Conservation (phyloP, 139 green algal genomes). For the Chlamydomonas schloesseri region DNA sequence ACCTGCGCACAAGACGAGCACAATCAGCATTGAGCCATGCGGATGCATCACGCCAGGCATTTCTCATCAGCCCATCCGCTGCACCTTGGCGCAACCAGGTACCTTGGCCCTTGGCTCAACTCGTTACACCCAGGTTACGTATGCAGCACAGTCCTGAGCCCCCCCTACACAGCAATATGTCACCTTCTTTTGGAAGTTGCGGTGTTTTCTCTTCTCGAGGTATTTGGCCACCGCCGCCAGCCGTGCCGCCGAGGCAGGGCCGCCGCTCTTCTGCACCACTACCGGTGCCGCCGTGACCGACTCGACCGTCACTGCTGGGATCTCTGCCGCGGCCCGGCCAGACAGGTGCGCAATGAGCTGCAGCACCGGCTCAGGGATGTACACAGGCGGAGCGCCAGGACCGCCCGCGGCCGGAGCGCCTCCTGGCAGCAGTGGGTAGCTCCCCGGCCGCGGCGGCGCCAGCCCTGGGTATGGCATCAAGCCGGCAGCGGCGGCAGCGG, state of each 20-base stretch:
- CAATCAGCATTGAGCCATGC: background rate
- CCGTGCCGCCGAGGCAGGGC: conserved; percentile 10
- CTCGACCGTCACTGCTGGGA: conserved; percentile 6
- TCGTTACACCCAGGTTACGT: too few relatives aligned
- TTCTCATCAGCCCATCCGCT: too few relatives aligned
- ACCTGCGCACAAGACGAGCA: conserved; percentile 47
- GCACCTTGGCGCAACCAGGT: too few relatives aligned
- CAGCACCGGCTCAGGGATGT: conserved; percentile 43
- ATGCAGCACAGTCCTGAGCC: too few relatives aligned
- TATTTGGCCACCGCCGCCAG: conserved; percentile 68
- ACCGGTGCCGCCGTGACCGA: background rate
- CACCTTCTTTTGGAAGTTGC: conserved; percentile 73
- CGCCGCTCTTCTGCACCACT: background rate
- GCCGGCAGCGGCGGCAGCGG: too few relatives aligned
- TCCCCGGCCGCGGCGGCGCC: background rate
- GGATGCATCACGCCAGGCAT: background rate
- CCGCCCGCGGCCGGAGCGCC: background rate
- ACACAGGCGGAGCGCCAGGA: background rate
- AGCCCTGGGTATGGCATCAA: background rate
- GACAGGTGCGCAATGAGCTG: conserved; percentile 43
- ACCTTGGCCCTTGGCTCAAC: too few relatives aligned
- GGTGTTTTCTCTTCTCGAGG: conserved; percentile 68
- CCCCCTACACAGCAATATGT: too few relatives aligned
- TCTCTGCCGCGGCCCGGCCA: background rate
- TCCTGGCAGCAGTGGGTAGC: background rate